phyloP scores from a whole-genome alignment of 148 eudicot genomes.

The Fallopia convolvulus region DNA sequence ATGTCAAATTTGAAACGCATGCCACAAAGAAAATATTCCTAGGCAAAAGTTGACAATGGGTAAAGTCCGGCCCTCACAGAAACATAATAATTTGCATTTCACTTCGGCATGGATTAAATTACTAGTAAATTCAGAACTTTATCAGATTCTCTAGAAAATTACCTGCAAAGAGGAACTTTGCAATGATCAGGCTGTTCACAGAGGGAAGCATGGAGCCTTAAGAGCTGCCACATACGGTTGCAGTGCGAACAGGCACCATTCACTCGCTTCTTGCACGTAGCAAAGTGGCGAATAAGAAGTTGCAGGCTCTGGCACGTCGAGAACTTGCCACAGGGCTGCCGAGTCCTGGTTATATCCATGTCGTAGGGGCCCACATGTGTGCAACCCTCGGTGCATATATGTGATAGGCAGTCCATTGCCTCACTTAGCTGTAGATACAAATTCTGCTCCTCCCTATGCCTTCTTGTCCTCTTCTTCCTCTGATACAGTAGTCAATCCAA shows the following conservation, averaged over 20 bases:
- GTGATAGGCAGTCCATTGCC: slow-evolving; percentile 92
- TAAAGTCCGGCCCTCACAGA: neutral
- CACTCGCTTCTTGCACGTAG: slow-evolving; percentile 60
- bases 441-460: slow-evolving; percentile 48
- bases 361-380: slow-evolving; percentile 69
- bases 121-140: neutral
- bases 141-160: neutral
- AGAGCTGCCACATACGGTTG: slow-evolving; percentile 86
- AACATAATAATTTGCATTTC: neutral
- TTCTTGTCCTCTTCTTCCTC: slow-evolving; percentile 73
- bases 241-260: slow-evolving; percentile 59
- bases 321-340: slow-evolving; percentile 58
- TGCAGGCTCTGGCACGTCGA: slow-evolving; percentile 76
- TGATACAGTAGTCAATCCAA: slow-evolving; percentile 15
- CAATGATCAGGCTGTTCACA: slow-evolving; percentile 68
- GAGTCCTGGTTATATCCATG: slow-evolving; percentile 47
- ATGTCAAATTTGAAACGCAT: slow-evolving; percentile 4
- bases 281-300: slow-evolving; percentile 67
- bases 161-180: slow-evolving; percentile 94
- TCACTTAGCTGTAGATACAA: slow-evolving; percentile 69
- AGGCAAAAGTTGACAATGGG: neutral
- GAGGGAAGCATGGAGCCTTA: slow-evolving; percentile 65
- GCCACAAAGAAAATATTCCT: neutral
- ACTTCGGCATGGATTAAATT: neutral
- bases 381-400: slow-evolving; percentile 84